Evolutionary conservation across 1,284 basidiomycete species (phyloP).

Genomic region (Fomitopsis pinicola): DNA sequence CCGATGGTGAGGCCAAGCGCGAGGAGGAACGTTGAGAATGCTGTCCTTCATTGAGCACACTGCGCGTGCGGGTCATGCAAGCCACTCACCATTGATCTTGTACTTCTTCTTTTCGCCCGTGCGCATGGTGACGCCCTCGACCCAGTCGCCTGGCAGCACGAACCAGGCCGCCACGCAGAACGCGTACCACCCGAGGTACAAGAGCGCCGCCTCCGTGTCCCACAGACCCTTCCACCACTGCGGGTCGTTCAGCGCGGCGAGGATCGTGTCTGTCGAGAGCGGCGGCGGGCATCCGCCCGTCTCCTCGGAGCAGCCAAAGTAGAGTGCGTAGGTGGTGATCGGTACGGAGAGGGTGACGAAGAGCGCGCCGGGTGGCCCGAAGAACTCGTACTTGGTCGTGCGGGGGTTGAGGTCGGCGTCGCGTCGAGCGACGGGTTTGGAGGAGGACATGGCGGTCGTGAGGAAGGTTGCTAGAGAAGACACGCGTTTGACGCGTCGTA

Average conservation of each 20-base stretch:
- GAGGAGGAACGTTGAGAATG: conserved; percentile 83
- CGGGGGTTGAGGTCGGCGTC: conserved; percentile 52
- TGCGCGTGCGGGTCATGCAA: not conserved
- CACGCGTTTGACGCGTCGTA: conserved; percentile 4
- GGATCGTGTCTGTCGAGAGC: conserved; percentile 39
- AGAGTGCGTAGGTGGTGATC: conserved; percentile 73
- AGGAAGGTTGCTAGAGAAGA: not conserved
- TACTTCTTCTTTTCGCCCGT: conserved; percentile 80
- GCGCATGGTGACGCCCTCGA: conserved; percentile 77
- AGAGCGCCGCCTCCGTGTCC: conserved; percentile 72
- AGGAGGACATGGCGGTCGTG: conserved; percentile 17
- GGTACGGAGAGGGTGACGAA: conserved; percentile 76
- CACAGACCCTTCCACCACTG: conserved; percentile 73
- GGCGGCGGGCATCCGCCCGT: conserved; percentile 73
- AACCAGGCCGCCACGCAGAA: conserved; percentile 84
- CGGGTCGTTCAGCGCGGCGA: conserved; percentile 42
- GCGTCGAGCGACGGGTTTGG: conserved; percentile 4
- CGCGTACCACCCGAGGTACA: conserved; percentile 89
- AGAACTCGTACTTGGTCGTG: conserved; percentile 77
- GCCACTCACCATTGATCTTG: conserved; percentile 86
- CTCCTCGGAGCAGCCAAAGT: conserved; percentile 81
- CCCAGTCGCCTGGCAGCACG: conserved; percentile 82
- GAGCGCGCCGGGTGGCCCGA: conserved; percentile 80
- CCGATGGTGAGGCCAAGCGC: conserved; percentile 70
- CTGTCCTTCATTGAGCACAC: conserved; percentile 35